These are phyloP conservation scores for Aspergillus terreus DNA, from an alignment of 2,329 filamentous ascomycete genomes.

Conservation along the genomic window DNA sequence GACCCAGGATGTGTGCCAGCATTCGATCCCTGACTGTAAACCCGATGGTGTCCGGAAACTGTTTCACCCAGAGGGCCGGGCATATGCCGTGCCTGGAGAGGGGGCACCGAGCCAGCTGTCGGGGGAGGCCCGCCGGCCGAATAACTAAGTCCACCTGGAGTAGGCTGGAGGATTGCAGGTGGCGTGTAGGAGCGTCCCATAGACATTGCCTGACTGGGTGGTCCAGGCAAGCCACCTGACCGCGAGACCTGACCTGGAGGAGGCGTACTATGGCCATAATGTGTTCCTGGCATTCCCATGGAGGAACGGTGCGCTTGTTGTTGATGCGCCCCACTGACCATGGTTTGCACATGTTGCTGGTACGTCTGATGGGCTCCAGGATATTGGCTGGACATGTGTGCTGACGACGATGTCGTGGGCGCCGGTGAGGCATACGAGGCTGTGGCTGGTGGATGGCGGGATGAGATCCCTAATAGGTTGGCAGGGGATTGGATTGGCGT, in stretches of 20 bases:
- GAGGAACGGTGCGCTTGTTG: slow-evolving; percentile 31
- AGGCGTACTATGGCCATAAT: slow-evolving; percentile 34
- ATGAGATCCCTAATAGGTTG: slow-evolving; percentile 24
- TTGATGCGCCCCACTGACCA: slow-evolving; percentile 36
- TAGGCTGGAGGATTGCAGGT: slow-evolving; percentile 31
- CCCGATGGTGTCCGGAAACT: slow-evolving; percentile 31
- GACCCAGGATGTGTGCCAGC: slow-evolving; percentile 24
- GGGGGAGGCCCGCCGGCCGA: slow-evolving; percentile 21
- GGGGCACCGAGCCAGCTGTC: slow-evolving; percentile 19
- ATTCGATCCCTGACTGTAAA: slow-evolving; percentile 36
- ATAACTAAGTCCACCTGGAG: slow-evolving; percentile 28
- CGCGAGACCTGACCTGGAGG: slow-evolving; percentile 27
- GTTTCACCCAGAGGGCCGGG: slow-evolving; percentile 21
- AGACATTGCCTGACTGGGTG: slow-evolving; percentile 22
- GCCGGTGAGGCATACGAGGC: slow-evolving; percentile 25
- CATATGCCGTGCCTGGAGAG: slow-evolving; percentile 26
- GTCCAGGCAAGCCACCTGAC: slow-evolving; percentile 19
- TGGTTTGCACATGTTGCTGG: slow-evolving; percentile 37
- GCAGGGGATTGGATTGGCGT: slow-evolving; percentile 29
- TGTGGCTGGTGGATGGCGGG: slow-evolving; percentile 24
- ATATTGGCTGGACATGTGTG: slow-evolving; percentile 18
- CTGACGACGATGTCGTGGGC: slow-evolving; percentile 19
- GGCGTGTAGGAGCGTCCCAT: slow-evolving; percentile 39
- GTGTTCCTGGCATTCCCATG: slow-evolving; percentile 24
- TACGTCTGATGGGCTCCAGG: slow-evolving; percentile 26